Conservation (phyloP, 2,329 filamentous ascomycete genomes). For the Fusarium multiceps region DNA sequence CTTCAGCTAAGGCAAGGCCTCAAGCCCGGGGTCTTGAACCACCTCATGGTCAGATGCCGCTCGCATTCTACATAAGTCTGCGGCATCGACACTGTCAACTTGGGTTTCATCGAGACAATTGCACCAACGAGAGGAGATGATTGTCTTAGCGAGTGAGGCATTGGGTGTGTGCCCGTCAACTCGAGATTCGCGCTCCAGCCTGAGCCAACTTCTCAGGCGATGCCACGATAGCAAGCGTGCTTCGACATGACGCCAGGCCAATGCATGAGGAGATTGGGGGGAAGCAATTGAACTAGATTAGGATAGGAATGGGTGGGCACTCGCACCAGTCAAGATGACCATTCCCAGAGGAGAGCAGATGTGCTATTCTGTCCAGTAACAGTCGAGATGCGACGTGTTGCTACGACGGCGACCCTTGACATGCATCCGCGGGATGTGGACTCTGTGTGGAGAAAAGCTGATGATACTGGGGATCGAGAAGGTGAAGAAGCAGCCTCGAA, state of each 20-base stretch:
- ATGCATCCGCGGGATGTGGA: conserved; percentile 42
- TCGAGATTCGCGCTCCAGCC: conserved; percentile 23
- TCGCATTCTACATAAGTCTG: conserved; percentile 31
- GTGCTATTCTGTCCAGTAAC: conserved; percentile 35
- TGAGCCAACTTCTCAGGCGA: conserved; percentile 48
- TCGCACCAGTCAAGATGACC: conserved; percentile 43
- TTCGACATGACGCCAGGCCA: conserved; percentile 45
- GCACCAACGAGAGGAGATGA: conserved; percentile 27
- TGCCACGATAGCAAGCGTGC: conserved; percentile 55
- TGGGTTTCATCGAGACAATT: conserved; percentile 33
- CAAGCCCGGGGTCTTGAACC: conserved; percentile 38
- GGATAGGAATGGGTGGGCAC: conserved; percentile 42
- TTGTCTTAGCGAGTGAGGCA: conserved; percentile 21
- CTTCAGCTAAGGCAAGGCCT: conserved; percentile 38
- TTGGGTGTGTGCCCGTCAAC: conserved; percentile 39
- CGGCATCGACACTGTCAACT: conserved; percentile 25
- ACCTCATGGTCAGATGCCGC: conserved; percentile 44
- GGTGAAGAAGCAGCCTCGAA: conserved; percentile 22
- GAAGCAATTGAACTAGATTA: conserved; percentile 43
- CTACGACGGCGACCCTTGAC: conserved; percentile 39
- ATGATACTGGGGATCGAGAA: conserved; percentile 37
- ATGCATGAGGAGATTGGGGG: conserved; percentile 39
- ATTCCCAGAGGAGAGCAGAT: conserved; percentile 26
- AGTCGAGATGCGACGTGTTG: conserved; percentile 44
- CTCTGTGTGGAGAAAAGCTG: conserved; percentile 40